Evolutionary conservation across 257 asterid genomes (phyloP).

Genomic region (Solanum pimpinellifolium): DNA sequence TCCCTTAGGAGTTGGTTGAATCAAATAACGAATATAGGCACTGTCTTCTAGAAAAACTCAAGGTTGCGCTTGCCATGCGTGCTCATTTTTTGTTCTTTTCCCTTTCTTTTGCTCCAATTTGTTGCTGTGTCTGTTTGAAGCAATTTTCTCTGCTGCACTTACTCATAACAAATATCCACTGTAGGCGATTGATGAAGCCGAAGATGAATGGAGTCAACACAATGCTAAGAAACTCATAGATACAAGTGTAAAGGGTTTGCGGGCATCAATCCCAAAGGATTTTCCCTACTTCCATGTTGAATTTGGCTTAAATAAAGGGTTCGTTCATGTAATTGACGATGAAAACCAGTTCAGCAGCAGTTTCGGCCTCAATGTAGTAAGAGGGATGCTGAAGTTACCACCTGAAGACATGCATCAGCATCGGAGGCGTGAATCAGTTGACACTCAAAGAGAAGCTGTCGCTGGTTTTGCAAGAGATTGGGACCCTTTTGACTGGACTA

Average conservation of each 20-base stretch:
- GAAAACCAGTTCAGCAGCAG: conserved; percentile 63
- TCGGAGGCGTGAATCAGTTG: conserved; percentile 55
- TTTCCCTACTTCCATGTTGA: conserved; percentile 96
- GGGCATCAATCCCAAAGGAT: conserved; percentile 82
- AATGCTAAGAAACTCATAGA: conserved; percentile 91
- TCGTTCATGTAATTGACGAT: conserved; percentile 90
- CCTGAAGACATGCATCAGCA: conserved; percentile 89
- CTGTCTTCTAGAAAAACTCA: neutral
- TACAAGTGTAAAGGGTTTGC: conserved; percentile 75
- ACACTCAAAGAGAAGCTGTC: conserved; percentile 58
- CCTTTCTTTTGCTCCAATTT: neutral
- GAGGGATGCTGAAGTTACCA: conserved; percentile 74
- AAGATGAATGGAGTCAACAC: conserved; percentile 98
- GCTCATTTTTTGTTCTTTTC: neutral
- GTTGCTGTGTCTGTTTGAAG: neutral
- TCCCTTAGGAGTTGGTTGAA: neutral
- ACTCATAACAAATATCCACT: neutral
- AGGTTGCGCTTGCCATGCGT: neutral
- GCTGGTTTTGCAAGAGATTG: conserved; percentile 53
- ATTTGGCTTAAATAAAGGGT: conserved; percentile 72
- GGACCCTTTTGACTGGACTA: conserved; percentile 90
- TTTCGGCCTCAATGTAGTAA: conserved; percentile 67
- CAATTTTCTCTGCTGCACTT: neutral
- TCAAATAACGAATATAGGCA: neutral
- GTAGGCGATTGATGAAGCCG: conserved; percentile 97